Conservation (phyloP, 257 asterid genomes). For the Nicotiana benthamiana region DNA sequence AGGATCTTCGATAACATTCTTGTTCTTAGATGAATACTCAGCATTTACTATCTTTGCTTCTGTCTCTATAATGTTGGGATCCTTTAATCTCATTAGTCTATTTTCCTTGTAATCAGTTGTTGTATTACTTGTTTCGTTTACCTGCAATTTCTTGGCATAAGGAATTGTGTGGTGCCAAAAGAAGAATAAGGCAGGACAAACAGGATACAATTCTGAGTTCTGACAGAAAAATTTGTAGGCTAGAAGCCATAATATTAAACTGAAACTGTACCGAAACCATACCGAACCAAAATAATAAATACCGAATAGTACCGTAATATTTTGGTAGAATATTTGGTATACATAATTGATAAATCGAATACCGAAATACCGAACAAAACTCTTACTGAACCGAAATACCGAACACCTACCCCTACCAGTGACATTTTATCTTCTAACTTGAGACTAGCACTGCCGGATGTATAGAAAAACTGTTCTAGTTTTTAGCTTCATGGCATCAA, state of each 20-base stretch:
- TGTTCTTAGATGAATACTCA: constrained; percentile 12
- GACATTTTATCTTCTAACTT: neutral
- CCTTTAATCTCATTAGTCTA: neutral
- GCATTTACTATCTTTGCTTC: constrained; percentile 11
- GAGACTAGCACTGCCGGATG: neutral
- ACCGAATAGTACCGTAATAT: too few relatives aligned
- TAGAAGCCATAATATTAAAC: too few relatives aligned
- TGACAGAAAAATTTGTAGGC: too few relatives aligned
- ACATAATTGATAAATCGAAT: too few relatives aligned
- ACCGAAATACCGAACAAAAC: too few relatives aligned
- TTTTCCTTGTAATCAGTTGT: neutral
- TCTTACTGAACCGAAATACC: too few relatives aligned
- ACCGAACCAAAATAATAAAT: too few relatives aligned
- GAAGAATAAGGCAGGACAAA: neutral
- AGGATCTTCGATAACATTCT: constrained; percentile 4
- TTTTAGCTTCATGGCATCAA: neutral
- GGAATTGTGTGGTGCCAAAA: neutral
- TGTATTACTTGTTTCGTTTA: neutral
- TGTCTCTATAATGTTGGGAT: neutral
- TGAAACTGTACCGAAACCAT: too few relatives aligned
- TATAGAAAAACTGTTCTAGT: neutral
- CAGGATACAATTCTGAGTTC: too few relatives aligned
- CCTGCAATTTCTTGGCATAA: neutral
- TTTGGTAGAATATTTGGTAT: too few relatives aligned
- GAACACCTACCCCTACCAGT: too few relatives aligned